Evolutionary conservation across 768 basidiomycete species (phyloP).

Genomic region (Epithele typhae): DNA sequence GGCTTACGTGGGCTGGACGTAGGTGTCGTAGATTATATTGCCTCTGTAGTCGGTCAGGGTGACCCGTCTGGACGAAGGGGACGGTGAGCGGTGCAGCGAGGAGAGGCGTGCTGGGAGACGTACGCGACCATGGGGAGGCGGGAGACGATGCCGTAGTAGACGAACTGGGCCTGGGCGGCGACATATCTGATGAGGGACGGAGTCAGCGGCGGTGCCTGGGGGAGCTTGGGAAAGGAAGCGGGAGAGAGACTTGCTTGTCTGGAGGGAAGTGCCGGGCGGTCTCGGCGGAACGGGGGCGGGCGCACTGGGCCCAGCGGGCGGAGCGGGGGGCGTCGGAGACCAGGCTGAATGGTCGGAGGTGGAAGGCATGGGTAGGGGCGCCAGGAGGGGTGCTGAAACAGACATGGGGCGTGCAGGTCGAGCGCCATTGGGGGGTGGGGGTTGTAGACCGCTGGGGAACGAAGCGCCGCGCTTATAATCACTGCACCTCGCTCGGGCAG

Average conservation of each 20-base stretch:
- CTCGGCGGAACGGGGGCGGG: neutral
- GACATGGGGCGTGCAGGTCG: slow-evolving; percentile 4
- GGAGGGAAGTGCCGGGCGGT: slow-evolving; percentile 15
- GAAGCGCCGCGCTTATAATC: slow-evolving; percentile 11
- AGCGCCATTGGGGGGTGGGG: slow-evolving; percentile 10
- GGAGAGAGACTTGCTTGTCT: slow-evolving; percentile 24
- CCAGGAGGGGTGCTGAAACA: slow-evolving; percentile 8
- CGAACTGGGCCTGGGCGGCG: slow-evolving; percentile 41
- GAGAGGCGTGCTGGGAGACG: slow-evolving; percentile 21
- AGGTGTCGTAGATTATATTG: slow-evolving; percentile 41
- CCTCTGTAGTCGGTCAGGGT: slow-evolving; percentile 48
- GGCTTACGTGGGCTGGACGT: slow-evolving; percentile 51
- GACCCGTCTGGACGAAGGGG: slow-evolving; percentile 36
- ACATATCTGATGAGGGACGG: slow-evolving; percentile 34
- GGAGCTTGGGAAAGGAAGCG: slow-evolving; percentile 13
- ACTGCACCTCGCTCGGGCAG: too few species aligned
- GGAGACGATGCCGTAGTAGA: slow-evolving; percentile 37
- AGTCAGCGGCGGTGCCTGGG: slow-evolving; percentile 1
- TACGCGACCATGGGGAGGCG: slow-evolving; percentile 51
- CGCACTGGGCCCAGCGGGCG: neutral
- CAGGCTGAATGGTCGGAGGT: slow-evolving; percentile 3
- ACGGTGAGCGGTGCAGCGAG: slow-evolving; percentile 4
- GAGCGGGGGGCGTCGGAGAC: neutral
- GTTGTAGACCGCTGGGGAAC: neutral
- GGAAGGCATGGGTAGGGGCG: slow-evolving; percentile 11